phyloP scores from a whole-genome alignment of 352 stramenopile genomes.

The Phytophthora quininea region DNA sequence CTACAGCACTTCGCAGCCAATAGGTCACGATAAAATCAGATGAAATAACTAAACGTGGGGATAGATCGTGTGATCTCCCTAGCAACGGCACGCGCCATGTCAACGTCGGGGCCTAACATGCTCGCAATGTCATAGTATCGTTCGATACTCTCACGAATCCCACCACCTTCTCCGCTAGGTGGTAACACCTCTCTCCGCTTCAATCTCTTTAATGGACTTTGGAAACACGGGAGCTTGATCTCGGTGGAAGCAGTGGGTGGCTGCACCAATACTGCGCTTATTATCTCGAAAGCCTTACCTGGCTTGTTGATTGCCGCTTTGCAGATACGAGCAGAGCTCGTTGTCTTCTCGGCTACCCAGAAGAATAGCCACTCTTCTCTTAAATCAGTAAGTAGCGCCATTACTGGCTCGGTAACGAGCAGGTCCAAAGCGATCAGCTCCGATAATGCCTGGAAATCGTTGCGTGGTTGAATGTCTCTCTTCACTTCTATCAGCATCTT shows the following conservation, averaged over 20 bases:
- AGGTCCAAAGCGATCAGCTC: conserved; percentile 46
- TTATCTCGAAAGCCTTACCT: conserved; percentile 14
- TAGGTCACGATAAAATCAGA: neutral
- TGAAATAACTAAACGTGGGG: conserved; percentile 10
- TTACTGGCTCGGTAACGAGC: conserved; percentile 36
- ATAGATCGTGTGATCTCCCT: conserved; percentile 16
- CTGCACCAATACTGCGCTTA: neutral
- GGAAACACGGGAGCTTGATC: conserved; percentile 23
- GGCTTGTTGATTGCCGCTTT: conserved; percentile 23
- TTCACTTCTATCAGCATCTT: conserved; percentile 53
- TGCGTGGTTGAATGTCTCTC: conserved; percentile 20
- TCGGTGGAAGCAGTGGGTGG: conserved; percentile 14
- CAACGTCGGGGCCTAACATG: conserved; percentile 28
- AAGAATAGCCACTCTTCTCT: conserved; percentile 35
- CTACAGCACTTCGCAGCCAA: too few relatives aligned
- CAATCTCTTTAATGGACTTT: conserved; percentile 37
- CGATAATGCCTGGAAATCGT: conserved; percentile 37
- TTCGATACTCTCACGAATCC: conserved; percentile 31
- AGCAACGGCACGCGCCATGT: conserved; percentile 29
- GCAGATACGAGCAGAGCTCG: conserved; percentile 24
- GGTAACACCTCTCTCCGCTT: conserved; percentile 31
- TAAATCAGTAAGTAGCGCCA: conserved; percentile 48
- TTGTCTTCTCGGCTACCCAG: neutral
- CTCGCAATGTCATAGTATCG: conserved; percentile 40
- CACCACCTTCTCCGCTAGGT: conserved; percentile 18